A percentile compares a stretch with the other conserved stretches of the same genome.
These are phyloP conservation scores for Coix lacrymajobi DNA, from an alignment of 176 grass and related monocot species.

Conservation along the genomic window DNA sequence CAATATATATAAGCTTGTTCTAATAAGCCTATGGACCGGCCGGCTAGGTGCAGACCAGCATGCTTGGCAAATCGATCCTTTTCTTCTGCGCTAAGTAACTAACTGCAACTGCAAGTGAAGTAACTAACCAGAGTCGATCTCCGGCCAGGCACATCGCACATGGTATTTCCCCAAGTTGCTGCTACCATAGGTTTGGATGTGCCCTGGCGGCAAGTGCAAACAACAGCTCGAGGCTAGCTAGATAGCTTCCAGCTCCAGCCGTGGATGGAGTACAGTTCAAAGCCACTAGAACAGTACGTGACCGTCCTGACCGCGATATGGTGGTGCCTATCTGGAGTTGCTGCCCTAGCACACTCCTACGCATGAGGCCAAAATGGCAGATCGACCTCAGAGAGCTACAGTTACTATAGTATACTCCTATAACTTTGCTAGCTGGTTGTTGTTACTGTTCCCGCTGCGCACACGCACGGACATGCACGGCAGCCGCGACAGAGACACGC, in stretches of 20 bases:
- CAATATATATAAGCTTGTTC: background rate
- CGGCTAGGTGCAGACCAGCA: background rate
- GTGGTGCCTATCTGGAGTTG: no score
- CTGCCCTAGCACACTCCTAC: background rate
- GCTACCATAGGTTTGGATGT: background rate
- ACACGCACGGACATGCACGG: background rate
- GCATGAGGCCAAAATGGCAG: background rate
- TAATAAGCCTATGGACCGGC: background rate
- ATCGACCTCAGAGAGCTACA: background rate
- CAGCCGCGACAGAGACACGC: conserved; percentile 5
- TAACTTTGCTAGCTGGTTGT: background rate
- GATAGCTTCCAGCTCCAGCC: no score
- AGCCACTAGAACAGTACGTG: background rate
- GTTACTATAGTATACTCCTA: background rate
- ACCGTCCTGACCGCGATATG: background rate
- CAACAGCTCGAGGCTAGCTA: background rate
- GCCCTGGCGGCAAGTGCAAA: background rate
- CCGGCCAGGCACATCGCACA: background rate
- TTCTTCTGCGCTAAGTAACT: background rate
- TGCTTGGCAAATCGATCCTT: background rate
- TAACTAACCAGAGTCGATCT: background rate
- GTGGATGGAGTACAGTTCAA: background rate
- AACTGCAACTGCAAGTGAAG: background rate
- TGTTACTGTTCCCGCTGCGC: background rate
- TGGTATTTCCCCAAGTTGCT: background rate